Base-by-base conservation (phyloP, 345 rosid species). In the Dipteronia dyeriana region DNA sequence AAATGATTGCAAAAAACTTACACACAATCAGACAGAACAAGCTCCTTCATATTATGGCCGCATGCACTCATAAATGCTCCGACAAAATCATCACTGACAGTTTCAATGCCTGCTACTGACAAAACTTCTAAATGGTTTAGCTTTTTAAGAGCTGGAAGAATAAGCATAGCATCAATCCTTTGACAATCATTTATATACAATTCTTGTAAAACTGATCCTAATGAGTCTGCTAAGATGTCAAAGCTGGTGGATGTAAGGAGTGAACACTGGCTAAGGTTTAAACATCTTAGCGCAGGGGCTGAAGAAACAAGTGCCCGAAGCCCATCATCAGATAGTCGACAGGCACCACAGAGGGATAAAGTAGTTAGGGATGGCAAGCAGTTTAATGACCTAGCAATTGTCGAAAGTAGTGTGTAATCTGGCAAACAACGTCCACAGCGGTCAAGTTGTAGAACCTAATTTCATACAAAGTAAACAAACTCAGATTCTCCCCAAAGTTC, bases 371-470 rank as follows among this genome's bases (percentile, higher is more conserved):
- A 62, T 34, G 90, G 91, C 84, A 93, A 86, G 85, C 87, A 80
- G 57, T 85, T 81, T 47, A 86, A 68, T 68, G 92, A 87, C 76
- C 76, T 81, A 57, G 89, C 91, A 79, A 92, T 79, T 83, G 94
- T 87, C 66, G 81, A 75, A 56, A 20, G 80, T 75, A 95, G 29
- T 39, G 70, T 26, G 73, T 86, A 86, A 85, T 95, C 99, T 56
- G 96, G 73, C 89, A 95, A 53, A 81, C 98, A 91, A 69, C 90
- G 91, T 14, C 99, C 99, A 85, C 96, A 88, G 66, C 82, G 87
- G 78, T 91, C 94, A 43, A 95, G 94, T 81, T 95, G 99, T 74
- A 95, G 86, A 79, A 95, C 92, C 99, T 92, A 89, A 76, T 70
- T 71, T 76, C 81, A 43, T n/a, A 59, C 20, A 78, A 79, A 79